Evolutionary conservation across 2,329 filamentous ascomycete genomes (phyloP).

Genomic region (Neoascochyta sp.): DNA sequence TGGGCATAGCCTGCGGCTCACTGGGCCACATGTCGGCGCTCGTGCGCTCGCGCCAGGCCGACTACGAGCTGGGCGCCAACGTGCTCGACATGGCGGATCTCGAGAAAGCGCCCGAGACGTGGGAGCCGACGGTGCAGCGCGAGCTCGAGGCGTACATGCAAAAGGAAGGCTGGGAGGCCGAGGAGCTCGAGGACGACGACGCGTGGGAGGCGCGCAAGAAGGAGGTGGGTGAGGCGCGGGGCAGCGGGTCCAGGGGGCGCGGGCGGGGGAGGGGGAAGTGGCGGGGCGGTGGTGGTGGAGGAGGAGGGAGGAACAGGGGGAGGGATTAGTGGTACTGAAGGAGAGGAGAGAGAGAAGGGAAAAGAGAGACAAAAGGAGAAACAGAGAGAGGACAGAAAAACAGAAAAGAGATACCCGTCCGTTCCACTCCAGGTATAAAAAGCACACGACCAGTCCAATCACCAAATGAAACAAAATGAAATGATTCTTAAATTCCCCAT

Average conservation of each 20-base stretch:
- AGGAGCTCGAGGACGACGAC: slow-evolving; percentile 30
- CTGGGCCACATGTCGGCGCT: slow-evolving; percentile 84
- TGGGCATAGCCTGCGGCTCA: slow-evolving; percentile 77
- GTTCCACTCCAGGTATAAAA: too few species aligned
- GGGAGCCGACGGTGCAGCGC: slow-evolving; percentile 69
- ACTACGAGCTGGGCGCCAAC: slow-evolving; percentile 71
- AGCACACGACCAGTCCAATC: too few species aligned
- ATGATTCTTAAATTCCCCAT: too few species aligned
- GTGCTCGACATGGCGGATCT: slow-evolving; percentile 78
- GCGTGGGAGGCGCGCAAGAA: slow-evolving; percentile 42
- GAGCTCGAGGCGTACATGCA: slow-evolving; percentile 54
- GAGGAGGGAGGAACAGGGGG: slow-evolving; percentile 9
- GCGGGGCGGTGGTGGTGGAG: slow-evolving; percentile 6
- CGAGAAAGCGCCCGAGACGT: slow-evolving; percentile 70
- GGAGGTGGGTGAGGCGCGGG: slow-evolving; percentile 29
- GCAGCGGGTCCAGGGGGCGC: slow-evolving; percentile 19
- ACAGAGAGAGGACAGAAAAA: neutral
- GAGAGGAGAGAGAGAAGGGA: neutral
- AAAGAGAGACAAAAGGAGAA: slow-evolving; percentile 1
- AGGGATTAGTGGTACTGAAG: slow-evolving; percentile 4
- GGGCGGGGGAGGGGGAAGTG: slow-evolving; percentile 8
- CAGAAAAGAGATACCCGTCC: too few species aligned
- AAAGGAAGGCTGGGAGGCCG: slow-evolving; percentile 37
- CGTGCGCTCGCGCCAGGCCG: slow-evolving; percentile 73
- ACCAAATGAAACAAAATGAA: too few species aligned